phyloP scores from a whole-genome alignment of 2,329 filamentous ascomycete genomes.

The Calcarisporium arbuscula region DNA sequence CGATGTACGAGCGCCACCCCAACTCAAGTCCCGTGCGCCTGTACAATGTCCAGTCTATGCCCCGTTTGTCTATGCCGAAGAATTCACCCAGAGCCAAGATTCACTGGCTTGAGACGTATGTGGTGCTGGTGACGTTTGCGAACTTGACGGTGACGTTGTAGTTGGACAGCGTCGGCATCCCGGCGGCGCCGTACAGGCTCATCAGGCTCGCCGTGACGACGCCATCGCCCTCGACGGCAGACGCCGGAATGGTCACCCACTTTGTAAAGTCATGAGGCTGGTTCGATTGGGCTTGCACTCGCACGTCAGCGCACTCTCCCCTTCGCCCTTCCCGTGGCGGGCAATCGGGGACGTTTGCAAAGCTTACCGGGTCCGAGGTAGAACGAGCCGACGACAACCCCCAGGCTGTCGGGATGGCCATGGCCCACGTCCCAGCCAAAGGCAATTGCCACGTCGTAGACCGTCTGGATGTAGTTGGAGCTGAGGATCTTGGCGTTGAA shows the following conservation, averaged over 20 bases:
- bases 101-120: slow-evolving; percentile 12
- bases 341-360: too few relatives aligned
- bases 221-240: slow-evolving; percentile 13
- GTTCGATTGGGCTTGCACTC: slow-evolving; percentile 22
- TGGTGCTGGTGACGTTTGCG: slow-evolving; percentile 17
- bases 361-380: slow-evolving; percentile 32
- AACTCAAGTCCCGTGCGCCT: background rate
- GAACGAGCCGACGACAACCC: slow-evolving; percentile 20
- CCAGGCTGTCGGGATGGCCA: slow-evolving; percentile 22
- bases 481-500: slow-evolving; percentile 32
- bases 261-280: slow-evolving; percentile 17
- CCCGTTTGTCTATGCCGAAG: too few relatives aligned
- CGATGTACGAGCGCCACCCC: background rate
- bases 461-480: slow-evolving; percentile 37
- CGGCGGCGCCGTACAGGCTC: slow-evolving; percentile 20
- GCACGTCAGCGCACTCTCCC: too few relatives aligned
- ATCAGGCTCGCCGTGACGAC: slow-evolving; percentile 20
- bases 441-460: slow-evolving; percentile 36
- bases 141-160: slow-evolving; percentile 21
- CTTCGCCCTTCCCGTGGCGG: too few relatives aligned
- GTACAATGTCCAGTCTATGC: background rate
- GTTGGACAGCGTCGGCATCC: slow-evolving; percentile 12
- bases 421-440: slow-evolving; percentile 28
- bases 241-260: slow-evolving; percentile 18
- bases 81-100: background rate